These are phyloP conservation scores for Marasmius oreades DNA, from an alignment of 1,284 basidiomycete genomes.

Conservation along the genomic window DNA sequence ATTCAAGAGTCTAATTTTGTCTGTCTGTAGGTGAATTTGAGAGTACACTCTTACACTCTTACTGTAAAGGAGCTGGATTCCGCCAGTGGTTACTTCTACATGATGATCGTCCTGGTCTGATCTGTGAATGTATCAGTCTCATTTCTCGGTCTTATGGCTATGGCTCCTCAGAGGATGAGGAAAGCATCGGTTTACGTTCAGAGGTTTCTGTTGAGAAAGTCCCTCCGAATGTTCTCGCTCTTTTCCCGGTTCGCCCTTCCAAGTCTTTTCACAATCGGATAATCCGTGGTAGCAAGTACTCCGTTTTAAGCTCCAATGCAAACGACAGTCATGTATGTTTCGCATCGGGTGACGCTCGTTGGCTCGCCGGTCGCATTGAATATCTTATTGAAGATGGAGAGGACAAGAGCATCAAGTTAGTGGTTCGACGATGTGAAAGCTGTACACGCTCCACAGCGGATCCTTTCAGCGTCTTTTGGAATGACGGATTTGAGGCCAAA, in stretches of 20 bases:
- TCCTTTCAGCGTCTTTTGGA: neutral
- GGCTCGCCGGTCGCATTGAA: neutral
- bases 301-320: neutral
- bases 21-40: neutral
- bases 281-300: neutral
- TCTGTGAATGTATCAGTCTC: neutral
- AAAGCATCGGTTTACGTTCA: too few species aligned
- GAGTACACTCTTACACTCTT: neutral
- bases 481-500: conserved; percentile 4
- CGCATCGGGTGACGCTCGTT: neutral
- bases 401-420: neutral
- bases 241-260: neutral
- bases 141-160: neutral
- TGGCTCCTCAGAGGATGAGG: too few species aligned
- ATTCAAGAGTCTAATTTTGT: neutral
- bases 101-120: neutral
- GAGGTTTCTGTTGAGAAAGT: too few species aligned
- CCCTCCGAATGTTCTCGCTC: too few species aligned
- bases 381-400: neutral
- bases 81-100: neutral
- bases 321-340: neutral
- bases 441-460: neutral
- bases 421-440: neutral
- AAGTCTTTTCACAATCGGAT: neutral
- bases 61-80: neutral